phyloP scores from a whole-genome alignment of 345 rosid genomes.

The Xanthoceras sorbifolium region DNA sequence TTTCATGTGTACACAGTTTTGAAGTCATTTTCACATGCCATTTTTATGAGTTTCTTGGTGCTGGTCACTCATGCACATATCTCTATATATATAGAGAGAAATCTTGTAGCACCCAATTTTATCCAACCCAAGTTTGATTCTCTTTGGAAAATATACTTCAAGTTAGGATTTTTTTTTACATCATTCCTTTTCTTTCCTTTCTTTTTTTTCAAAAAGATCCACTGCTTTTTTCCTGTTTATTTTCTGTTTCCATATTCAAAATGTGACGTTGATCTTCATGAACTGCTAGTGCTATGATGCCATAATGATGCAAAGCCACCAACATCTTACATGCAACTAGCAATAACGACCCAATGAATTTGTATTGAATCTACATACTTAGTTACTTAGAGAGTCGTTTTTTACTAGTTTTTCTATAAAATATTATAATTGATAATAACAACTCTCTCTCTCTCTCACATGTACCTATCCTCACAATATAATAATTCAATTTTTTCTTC shows the following conservation, averaged over 20 bases:
- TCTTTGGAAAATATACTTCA: neutral
- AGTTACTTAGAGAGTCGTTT: no score
- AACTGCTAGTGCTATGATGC: neutral
- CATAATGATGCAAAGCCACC: neutral
- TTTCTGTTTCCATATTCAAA: neutral
- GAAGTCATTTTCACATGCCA: conserved; percentile 8
- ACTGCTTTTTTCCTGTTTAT: neutral
- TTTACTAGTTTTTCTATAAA: no score
- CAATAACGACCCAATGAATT: neutral
- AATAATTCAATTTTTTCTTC: no score
- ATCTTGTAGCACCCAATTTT: neutral
- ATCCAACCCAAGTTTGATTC: neutral
- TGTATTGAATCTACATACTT: neutral
- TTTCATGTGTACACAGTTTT: neutral
- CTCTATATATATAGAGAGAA: neutral
- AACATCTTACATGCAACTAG: neutral
- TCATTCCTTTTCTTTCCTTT: neutral
- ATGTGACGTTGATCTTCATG: neutral
- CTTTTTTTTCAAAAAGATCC: neutral
- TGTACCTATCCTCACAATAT: no score
- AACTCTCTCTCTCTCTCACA: no score
- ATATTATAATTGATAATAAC: no score
- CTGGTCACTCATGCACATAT: neutral
- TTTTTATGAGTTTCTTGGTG: neutral
- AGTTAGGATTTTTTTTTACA: neutral